Conservation (phyloP, 495 filamentous ascomycete genomes). For the Penicillium manginii region DNA sequence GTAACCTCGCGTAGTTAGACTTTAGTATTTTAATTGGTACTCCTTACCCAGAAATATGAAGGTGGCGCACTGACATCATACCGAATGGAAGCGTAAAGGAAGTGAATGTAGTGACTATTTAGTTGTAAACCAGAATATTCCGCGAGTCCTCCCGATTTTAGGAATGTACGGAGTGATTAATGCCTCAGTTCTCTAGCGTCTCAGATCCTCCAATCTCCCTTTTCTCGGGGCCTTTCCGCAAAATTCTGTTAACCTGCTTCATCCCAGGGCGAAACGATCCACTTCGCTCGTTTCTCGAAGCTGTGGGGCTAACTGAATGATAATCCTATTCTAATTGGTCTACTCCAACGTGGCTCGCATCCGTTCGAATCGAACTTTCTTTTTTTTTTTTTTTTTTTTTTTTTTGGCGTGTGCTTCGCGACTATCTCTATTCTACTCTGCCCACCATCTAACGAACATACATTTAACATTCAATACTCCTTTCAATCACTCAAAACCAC, state of each 20-base stretch:
- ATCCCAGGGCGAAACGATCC: not conserved
- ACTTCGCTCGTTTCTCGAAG: slow-evolving; percentile 2
- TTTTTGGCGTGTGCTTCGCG: not conserved
- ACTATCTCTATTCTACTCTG: not conserved
- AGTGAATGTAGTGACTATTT: not conserved
- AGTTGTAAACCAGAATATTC: not conserved
- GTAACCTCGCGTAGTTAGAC: slow-evolving; percentile 4
- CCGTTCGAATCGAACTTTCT: slow-evolving; percentile 2
- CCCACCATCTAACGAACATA: not conserved
- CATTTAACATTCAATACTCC: not conserved
- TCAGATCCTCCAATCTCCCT: not conserved
- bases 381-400: slow-evolving; percentile 9
- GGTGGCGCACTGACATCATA: slow-evolving; percentile 4
- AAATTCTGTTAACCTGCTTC: not conserved
- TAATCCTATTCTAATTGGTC: not conserved
- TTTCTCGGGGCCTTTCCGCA: slow-evolving; percentile 2
- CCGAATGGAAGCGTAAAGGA: not conserved
- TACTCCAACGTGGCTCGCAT: slow-evolving; percentile 1
- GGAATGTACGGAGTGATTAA: not conserved
- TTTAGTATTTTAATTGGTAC: not conserved
- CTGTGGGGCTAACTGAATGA: not conserved
- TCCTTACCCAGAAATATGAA: not conserved
- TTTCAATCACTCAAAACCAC: not conserved
- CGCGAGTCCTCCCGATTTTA: not conserved
- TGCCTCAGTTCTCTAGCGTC: not conserved